Evolutionary conservation across 495 filamentous ascomycete genomes (phyloP).

Genomic region (Aspergillus funiculosus): DNA sequence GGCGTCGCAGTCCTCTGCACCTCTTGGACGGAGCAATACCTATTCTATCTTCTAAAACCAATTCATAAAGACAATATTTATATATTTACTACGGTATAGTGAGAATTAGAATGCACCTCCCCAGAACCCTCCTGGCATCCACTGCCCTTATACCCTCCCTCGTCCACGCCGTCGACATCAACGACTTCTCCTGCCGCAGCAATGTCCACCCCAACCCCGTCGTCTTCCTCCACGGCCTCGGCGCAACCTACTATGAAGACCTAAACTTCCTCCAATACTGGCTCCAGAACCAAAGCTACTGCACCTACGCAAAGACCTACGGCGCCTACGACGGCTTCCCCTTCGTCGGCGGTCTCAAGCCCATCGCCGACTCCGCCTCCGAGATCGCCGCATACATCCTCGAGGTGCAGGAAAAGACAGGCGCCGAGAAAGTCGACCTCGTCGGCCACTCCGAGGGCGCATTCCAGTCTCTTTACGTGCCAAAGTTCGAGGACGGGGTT

Average conservation of each 20-base stretch:
- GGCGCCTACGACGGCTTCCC: slow-evolving; percentile 44
- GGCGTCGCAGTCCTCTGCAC: no score
- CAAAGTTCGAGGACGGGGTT: slow-evolving; percentile 43
- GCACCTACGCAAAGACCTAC: slow-evolving; percentile 49
- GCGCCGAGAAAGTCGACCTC: slow-evolving; percentile 42
- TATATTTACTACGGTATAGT: no score
- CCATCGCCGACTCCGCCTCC: slow-evolving; percentile 41
- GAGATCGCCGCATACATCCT: slow-evolving; percentile 47
- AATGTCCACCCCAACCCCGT: slow-evolving; percentile 42
- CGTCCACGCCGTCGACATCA: slow-evolving; percentile 24
- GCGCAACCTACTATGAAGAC: slow-evolving; percentile 47
- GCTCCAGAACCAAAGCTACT: slow-evolving; percentile 46
- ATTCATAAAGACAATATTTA: no score
- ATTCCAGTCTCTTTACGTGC: slow-evolving; percentile 48
- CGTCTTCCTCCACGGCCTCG: slow-evolving; percentile 48
- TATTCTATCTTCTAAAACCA: no score
- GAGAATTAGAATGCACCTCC: slow-evolving; percentile 23
- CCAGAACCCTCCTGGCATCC: background rate
- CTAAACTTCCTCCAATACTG: slow-evolving; percentile 48
- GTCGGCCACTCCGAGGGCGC: slow-evolving; percentile 53
- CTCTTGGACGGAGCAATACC: no score
- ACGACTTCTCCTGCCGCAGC: slow-evolving; percentile 39
- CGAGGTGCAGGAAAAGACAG: slow-evolving; percentile 37
- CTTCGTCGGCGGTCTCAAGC: slow-evolving; percentile 41
- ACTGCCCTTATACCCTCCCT: slow-evolving; percentile 17